A percentile compares a stretch with the other conserved stretches of the same genome.
These are phyloP conservation scores for Vitis hybrid DNA, from an alignment of 177 flowering plant genomes.

Conservation along the genomic window DNA sequence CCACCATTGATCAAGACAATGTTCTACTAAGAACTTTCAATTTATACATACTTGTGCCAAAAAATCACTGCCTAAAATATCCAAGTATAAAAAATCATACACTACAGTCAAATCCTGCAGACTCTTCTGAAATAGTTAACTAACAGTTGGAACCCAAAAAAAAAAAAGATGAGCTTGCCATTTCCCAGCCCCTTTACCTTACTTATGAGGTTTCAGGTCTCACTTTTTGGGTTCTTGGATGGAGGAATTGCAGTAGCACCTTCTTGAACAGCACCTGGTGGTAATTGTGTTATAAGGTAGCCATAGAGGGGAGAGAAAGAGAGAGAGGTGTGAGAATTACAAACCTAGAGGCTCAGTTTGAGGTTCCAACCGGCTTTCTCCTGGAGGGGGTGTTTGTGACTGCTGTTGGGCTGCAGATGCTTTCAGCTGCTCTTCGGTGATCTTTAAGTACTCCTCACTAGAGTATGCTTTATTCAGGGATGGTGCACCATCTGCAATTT, in stretches of 20 bases:
- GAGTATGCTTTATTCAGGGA: slow-evolving; percentile 39
- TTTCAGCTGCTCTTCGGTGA: slow-evolving; percentile 67
- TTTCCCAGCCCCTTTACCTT: neutral
- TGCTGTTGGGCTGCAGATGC: slow-evolving; percentile 44
- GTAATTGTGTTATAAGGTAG: neutral
- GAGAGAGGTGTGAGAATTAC: slow-evolving; percentile 2
- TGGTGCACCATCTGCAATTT: slow-evolving; percentile 44
- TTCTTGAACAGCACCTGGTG: slow-evolving; percentile 30
- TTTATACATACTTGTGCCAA: neutral
- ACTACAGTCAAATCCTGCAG: neutral
- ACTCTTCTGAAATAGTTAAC: neutral
- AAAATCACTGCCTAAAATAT: neutral
- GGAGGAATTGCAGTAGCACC: slow-evolving; percentile 23
- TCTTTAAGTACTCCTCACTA: slow-evolving; percentile 55
- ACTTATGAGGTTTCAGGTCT: slow-evolving; percentile 13
- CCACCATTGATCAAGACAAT: too few species aligned
- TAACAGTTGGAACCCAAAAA: neutral
- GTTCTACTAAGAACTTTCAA: too few species aligned
- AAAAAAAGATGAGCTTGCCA: neutral
- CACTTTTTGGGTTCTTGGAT: slow-evolving; percentile 26
- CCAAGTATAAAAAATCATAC: neutral
- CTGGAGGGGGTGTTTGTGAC: slow-evolving; percentile 22
- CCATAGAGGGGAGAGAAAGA: slow-evolving; percentile 6
- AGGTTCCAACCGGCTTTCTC: slow-evolving; percentile 26
- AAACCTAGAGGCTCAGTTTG: slow-evolving; percentile 44